Conservation (phyloP, 2,329 filamentous ascomycete species). For the Fusarium ramigenum region DNA sequence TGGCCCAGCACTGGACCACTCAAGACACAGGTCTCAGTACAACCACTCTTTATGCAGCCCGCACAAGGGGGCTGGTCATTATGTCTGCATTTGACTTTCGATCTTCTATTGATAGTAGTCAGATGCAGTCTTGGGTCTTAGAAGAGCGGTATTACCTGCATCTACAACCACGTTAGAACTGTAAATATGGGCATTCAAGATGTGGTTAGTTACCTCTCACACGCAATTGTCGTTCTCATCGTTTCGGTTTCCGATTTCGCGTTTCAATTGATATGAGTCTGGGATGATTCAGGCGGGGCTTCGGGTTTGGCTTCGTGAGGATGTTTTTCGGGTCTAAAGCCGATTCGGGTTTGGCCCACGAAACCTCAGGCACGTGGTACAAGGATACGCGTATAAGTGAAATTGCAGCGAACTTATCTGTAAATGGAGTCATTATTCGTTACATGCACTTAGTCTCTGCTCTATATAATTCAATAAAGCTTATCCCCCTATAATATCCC, state of each 20-base stretch:
- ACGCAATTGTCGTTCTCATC: conserved; percentile 40
- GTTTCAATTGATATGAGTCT: conserved; percentile 1
- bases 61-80: conserved; percentile 36
- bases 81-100: conserved; percentile 42
- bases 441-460: too few relatives aligned
- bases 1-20: conserved; percentile 22
- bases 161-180: not conserved
- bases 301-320: conserved; percentile 9
- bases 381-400: too few relatives aligned
- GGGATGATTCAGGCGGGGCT: conserved; percentile 9
- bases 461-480: too few relatives aligned
- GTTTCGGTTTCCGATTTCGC: not conserved
- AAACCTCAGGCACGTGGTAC: not conserved
- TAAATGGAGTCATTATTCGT: too few relatives aligned
- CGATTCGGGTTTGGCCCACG: conserved; percentile 25
- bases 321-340: not conserved
- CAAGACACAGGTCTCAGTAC: conserved; percentile 22
- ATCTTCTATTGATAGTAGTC: conserved; percentile 21
- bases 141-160: conserved; percentile 31
- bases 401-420: too few relatives aligned
- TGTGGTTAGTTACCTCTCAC: conserved; percentile 20
- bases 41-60: conserved; percentile 35
- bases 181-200: fast-evolving
- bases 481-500: too few relatives aligned
- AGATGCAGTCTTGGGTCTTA: not conserved